A percentile compares a stretch with the other conserved stretches of the same genome.
phyloP scores from a whole-genome alignment of 768 basidiomycete species.

The Roridomyces roridus region DNA sequence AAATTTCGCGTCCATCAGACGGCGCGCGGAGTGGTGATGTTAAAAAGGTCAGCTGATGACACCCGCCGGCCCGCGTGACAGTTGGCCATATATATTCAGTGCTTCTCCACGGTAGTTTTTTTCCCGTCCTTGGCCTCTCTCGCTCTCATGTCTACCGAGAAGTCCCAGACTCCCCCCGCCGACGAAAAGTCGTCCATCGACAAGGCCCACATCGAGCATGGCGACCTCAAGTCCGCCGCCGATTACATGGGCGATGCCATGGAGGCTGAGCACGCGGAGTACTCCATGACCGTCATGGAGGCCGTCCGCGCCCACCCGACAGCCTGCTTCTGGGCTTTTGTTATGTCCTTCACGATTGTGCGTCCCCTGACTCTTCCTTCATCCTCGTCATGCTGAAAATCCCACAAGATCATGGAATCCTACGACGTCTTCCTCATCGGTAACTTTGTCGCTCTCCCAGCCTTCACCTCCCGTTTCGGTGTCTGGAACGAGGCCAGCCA shows the following conservation, averaged over 20 bases:
- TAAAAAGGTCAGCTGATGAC: no score
- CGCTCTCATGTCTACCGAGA: neutral
- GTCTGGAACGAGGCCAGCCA: neutral
- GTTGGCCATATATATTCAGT: no score
- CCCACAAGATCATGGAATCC: conserved; percentile 25
- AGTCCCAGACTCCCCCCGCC: neutral
- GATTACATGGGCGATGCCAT: conserved; percentile 17
- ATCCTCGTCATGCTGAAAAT: neutral
- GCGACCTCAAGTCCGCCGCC: conserved; percentile 6
- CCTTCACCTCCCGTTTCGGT: conserved; percentile 17
- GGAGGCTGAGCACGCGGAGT: conserved; percentile 19
- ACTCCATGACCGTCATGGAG: conserved; percentile 21
- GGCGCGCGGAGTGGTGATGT: no score
- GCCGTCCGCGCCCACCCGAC: conserved; percentile 22
- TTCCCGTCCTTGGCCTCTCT: neutral
- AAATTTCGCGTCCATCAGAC: no score
- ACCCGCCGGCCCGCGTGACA: no score
- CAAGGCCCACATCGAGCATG: conserved; percentile 4
- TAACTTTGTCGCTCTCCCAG: conserved; percentile 24
- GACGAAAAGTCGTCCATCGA: conserved; percentile 8
- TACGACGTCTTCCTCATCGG: conserved; percentile 26
- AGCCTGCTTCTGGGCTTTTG: conserved; percentile 27
- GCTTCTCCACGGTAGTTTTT: no score
- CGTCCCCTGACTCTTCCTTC: neutral
- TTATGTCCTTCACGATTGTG: conserved; percentile 26